Base-by-base conservation (phyloP, 768 basidiomycete genomes). In the Kondoa subrosea region DNA sequence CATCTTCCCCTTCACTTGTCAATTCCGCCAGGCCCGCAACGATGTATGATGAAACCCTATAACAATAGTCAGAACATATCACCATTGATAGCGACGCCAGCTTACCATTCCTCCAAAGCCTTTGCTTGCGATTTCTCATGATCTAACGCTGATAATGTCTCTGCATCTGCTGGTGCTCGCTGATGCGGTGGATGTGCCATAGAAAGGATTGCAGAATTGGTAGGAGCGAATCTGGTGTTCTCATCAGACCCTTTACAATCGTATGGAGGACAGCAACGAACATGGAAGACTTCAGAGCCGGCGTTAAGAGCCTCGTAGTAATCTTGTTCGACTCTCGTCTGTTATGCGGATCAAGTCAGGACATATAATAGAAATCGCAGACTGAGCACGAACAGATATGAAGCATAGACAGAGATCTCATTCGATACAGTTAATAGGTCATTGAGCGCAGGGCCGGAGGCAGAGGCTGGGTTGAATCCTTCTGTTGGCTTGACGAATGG, bases 151-250 rank as follows among this genome's bases (percentile, higher is more conserved):
- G 17, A 14, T 4, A 63, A 4, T 3, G 16, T 33, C 15, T 27
- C 14, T 33, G 16, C 27, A 27, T 31, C 29, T 3, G 15, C 27
- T 8, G 61, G 61, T 16, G n/a, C n/a, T n/a, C 61, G 29, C 29
- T 33, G 16, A n/a, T 63, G 61, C 15, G 61, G 61, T n/a, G 33
- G 61, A 16, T 33, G 61, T 3, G 27, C 8, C 15, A 63, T 3
- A 30, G 3, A 21, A 27, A 63, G 3, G 30, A 63, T 63, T 31
- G 61, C 61, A 31, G 17, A 3, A 32, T 63, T 63, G 3, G 16
- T 63, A 31, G 61, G 58, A 25, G 58, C 58, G 58, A 59, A 59
- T n/a, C n/a, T n/a, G n/a, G n/a, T n/a, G n/a, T n/a, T n/a, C n/a
- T n/a, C n/a, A n/a, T n/a, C n/a, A n/a, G n/a, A n/a, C n/a, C n/a